phyloP scores from a whole-genome alignment of 192 early-diverging fungal species.

The Coemansia sp. region DNA sequence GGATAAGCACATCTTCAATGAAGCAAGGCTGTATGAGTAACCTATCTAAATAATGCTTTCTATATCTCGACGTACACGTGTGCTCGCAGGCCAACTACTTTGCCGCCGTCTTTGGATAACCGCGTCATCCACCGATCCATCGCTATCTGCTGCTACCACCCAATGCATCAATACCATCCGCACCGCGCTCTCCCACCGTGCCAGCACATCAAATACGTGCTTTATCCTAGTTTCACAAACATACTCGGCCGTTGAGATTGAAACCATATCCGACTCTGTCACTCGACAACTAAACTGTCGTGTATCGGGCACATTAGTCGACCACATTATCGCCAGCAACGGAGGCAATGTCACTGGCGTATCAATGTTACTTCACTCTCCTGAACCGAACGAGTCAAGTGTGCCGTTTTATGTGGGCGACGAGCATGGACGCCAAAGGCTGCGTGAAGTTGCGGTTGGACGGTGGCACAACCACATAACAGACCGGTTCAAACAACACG shows the following conservation, averaged over 20 bases:
- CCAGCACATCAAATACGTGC: constrained; percentile 2
- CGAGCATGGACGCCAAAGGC: constrained; percentile 39
- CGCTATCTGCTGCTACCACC: constrained; percentile 9
- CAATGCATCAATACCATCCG: constrained; percentile 10
- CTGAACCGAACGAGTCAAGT: background rate
- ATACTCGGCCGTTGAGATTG: constrained; percentile 20
- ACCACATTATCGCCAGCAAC: constrained; percentile 1
- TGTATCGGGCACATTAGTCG: constrained; percentile 31
- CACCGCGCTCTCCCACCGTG: background rate
- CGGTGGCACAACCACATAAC: constrained; percentile 42
- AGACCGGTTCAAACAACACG: constrained; percentile 15
- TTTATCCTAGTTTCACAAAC: constrained; percentile 41
- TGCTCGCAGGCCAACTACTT: background rate
- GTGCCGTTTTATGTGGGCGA: constrained; percentile 47
- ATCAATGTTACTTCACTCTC: constrained; percentile 28
- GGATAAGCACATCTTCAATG: background rate
- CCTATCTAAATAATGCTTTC: background rate
- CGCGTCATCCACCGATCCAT: constrained; percentile 24
- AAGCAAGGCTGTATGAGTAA: background rate
- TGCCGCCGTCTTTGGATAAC: constrained; percentile 31
- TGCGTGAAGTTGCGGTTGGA: constrained; percentile 46
- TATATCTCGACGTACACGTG: background rate
- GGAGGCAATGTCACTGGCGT: background rate
- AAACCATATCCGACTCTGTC: background rate
- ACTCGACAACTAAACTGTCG: constrained; percentile 1